Conservation (phyloP, 2,329 filamentous ascomycete species). For the Aspergillus jensenii region DNA sequence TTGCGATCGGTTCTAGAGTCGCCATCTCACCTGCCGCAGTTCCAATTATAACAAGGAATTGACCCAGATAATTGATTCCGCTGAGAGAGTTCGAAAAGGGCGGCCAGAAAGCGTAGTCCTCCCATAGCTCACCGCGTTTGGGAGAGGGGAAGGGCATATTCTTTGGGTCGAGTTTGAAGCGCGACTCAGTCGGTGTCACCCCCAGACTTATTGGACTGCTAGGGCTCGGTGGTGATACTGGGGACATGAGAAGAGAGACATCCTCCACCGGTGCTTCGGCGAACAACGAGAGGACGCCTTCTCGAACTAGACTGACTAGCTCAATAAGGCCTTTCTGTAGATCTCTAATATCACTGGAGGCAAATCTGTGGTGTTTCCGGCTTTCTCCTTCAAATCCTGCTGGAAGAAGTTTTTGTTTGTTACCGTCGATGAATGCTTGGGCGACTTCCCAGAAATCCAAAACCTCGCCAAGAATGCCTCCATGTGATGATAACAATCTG, state of each 20-base stretch:
- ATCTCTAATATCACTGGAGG: constrained; percentile 66
- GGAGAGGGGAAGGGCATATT: constrained; percentile 76
- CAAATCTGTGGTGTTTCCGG: constrained; percentile 75
- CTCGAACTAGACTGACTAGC: constrained; percentile 78
- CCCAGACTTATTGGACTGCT: constrained; percentile 58
- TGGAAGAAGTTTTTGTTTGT: constrained; percentile 75
- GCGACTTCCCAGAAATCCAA: constrained; percentile 93
- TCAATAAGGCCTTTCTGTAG: constrained; percentile 77
- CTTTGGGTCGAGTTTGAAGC: constrained; percentile 76
- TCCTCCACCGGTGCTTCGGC: constrained; percentile 86
- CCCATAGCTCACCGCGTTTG: constrained; percentile 80
- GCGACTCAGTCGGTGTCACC: constrained; percentile 63
- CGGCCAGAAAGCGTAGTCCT: constrained; percentile 94
- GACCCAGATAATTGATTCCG: constrained; percentile 85
- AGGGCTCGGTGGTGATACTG: constrained; percentile 66
- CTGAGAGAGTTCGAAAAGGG: constrained; percentile 89
- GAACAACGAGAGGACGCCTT: constrained; percentile 79
- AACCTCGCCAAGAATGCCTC: constrained; percentile 83
- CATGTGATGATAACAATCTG: constrained; percentile 68
- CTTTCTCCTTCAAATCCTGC: constrained; percentile 80
- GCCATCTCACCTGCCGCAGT: constrained; percentile 84
- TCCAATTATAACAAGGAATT: constrained; percentile 79
- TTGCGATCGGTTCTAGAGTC: constrained; percentile 66
- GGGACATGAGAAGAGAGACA: constrained; percentile 82
- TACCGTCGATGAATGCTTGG: constrained; percentile 85